These are phyloP conservation scores for Oidiodendron maius DNA, from an alignment of 495 filamentous ascomycete genomes.

Conservation along the genomic window DNA sequence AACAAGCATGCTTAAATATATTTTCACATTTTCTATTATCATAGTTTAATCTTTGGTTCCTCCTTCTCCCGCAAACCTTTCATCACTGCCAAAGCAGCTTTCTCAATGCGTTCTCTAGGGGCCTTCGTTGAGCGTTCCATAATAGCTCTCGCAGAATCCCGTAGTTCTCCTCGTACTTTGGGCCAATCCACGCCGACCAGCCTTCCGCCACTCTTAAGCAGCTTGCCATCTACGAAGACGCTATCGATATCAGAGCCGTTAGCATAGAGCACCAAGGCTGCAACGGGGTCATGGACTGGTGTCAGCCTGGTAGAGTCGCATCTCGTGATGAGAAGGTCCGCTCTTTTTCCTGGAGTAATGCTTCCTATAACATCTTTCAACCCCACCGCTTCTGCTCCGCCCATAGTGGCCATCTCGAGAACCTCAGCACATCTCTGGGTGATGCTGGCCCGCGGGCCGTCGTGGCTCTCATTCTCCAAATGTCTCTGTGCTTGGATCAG, in stretches of 20 bases:
- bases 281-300: slow-evolving; percentile 32
- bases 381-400: slow-evolving; percentile 33
- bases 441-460: slow-evolving; percentile 1
- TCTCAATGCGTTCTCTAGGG: too few relatives aligned
- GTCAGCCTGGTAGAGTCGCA: slow-evolving; percentile 31
- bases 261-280: slow-evolving; percentile 37
- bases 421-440: slow-evolving; percentile 38
- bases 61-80: neutral
- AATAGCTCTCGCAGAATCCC: neutral
- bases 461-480: slow-evolving; percentile 13
- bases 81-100: too few relatives aligned
- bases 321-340: slow-evolving; percentile 39
- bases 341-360: slow-evolving; percentile 36
- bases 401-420: slow-evolving; percentile 33
- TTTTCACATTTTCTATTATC: neutral
- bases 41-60: neutral
- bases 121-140: neutral
- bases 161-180: neutral
- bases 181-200: slow-evolving; percentile 1
- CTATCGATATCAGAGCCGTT: slow-evolving; percentile 34
- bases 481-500: slow-evolving; percentile 2
- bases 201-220: slow-evolving; percentile 29
- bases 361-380: slow-evolving; percentile 36
- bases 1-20: neutral
- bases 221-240: slow-evolving; percentile 36